phyloP scores from a whole-genome alignment of 208 protist species.

The Leishmania lainsoni region DNA sequence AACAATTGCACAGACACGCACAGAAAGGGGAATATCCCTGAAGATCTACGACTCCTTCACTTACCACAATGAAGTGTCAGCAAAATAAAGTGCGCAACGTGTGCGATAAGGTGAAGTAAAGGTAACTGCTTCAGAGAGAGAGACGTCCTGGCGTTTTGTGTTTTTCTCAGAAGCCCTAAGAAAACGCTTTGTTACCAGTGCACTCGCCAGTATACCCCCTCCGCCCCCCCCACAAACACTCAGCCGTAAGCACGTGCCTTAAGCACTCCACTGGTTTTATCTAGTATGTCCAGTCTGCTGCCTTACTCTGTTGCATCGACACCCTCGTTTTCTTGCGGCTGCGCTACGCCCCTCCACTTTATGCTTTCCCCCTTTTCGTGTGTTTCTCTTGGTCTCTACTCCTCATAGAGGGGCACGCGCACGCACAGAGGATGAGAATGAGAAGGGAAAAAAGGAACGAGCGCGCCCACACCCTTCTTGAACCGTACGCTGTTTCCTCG shows the following conservation, averaged over 20 bases:
- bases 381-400: neutral
- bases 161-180: neutral
- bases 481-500: neutral
- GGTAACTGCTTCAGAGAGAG: neutral
- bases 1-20: neutral
- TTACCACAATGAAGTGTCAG: neutral
- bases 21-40: neutral
- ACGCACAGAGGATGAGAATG: neutral
- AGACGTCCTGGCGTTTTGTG: neutral
- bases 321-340: neutral
- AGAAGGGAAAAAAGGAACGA: neutral
- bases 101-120: neutral
- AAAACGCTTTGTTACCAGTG: neutral
- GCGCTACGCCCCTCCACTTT: neutral
- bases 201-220: too few relatives aligned
- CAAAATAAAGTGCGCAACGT: neutral
- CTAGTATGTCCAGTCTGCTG: neutral
- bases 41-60: neutral
- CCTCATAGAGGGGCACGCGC: neutral
- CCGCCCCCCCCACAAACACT: neutral
- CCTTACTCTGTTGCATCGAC: neutral
- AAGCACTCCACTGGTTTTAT: neutral
- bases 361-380: too few relatives aligned
- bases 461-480: neutral
- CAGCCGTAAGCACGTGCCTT: neutral